Conservation (phyloP, 192 early-diverging fungal genomes). For the Entrophospora sp. region DNA sequence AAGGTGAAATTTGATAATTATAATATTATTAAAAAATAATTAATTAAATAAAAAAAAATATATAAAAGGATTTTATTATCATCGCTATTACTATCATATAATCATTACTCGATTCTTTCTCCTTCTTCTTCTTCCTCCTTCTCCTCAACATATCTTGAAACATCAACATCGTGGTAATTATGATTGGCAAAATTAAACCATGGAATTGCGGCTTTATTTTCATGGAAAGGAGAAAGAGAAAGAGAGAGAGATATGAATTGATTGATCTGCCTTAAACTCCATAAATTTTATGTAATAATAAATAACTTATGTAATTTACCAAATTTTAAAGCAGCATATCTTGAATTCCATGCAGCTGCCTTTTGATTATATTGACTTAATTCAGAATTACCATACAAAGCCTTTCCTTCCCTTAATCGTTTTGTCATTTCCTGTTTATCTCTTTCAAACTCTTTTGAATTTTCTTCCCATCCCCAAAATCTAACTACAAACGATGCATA, state of each 20-base stretch:
- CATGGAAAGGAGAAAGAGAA: too few relatives aligned
- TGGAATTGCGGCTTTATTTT: conserved; percentile 44
- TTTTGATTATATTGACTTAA: conserved; percentile 51
- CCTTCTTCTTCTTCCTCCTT: not conserved
- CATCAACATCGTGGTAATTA: conserved; percentile 58
- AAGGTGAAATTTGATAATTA: not conserved
- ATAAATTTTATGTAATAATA: conserved; percentile 11
- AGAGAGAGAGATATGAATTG: too few relatives aligned
- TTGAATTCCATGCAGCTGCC: conserved; percentile 55
- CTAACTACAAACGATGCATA: conserved; percentile 48
- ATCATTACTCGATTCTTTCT: not conserved
- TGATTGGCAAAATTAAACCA: conserved; percentile 77
- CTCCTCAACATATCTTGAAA: conserved; percentile 16
- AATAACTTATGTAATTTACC: conserved; percentile 27
- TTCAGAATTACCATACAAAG: conserved; percentile 52
- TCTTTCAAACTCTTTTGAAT: conserved; percentile 65
- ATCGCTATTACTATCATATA: not conserved
- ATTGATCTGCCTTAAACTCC: too few relatives aligned
- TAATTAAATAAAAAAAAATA: not conserved
- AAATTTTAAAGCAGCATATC: conserved; percentile 56
- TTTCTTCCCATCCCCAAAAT: conserved; percentile 91
- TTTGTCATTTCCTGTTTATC: conserved; percentile 55
- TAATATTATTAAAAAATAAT: not conserved
- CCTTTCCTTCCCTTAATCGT: conserved; percentile 54
- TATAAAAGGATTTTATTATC: not conserved